Percentiles rank a stretch among this genome's conserved stretches.
These are phyloP conservation scores for Lotus japonicus DNA, from an alignment of 306 rosid species.

Conservation along the genomic window DNA sequence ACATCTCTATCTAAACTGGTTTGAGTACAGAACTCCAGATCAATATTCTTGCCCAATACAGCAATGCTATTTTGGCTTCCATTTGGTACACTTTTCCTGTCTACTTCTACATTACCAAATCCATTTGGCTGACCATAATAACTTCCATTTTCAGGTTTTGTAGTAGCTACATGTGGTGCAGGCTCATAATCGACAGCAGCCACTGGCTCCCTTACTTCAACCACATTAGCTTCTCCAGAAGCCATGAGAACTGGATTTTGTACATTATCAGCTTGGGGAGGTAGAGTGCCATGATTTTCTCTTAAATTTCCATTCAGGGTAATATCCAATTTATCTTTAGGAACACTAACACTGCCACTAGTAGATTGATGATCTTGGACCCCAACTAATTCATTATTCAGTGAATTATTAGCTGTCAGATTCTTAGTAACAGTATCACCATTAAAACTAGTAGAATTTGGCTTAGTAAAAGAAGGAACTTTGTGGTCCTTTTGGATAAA, in stretches of 20 bases:
- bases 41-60: slow-evolving; percentile 40
- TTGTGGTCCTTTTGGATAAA: slow-evolving; percentile 40
- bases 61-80: slow-evolving; percentile 50
- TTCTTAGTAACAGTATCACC: slow-evolving; percentile 38
- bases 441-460: slow-evolving; percentile 50
- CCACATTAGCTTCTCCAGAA: slow-evolving; percentile 34
- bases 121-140: slow-evolving; percentile 47
- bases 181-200: slow-evolving; percentile 30
- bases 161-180: slow-evolving; percentile 28
- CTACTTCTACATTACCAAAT: slow-evolving; percentile 34
- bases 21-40: slow-evolving; percentile 51
- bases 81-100: slow-evolving; percentile 34
- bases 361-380: slow-evolving; percentile 21
- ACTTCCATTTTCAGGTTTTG: slow-evolving; percentile 34
- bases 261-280: slow-evolving; percentile 28
- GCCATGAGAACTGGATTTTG: slow-evolving; percentile 28
- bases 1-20: slow-evolving; percentile 62
- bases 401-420: slow-evolving; percentile 31
- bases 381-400: slow-evolving; percentile 42
- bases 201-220: slow-evolving; percentile 32
- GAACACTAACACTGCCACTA: slow-evolving; percentile 22
- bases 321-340: slow-evolving; percentile 35
- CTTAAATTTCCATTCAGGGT: slow-evolving; percentile 25
- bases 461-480: slow-evolving; percentile 37
- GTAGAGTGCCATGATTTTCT: slow-evolving; percentile 33